phyloP scores from a whole-genome alignment of 768 basidiomycete genomes.

The Inosperma sp. region DNA sequence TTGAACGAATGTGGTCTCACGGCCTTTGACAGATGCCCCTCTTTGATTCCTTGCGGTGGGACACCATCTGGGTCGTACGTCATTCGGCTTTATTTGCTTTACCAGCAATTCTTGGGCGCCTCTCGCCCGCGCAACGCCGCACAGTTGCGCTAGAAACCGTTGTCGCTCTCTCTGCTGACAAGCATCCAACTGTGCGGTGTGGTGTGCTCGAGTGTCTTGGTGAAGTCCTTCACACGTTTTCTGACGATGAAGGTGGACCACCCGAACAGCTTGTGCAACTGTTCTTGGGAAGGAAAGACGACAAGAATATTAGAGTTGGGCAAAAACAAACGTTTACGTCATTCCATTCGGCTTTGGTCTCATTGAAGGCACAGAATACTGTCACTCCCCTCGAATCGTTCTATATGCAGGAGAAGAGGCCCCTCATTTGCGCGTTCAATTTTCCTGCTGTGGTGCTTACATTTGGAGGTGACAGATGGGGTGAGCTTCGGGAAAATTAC shows the following conservation, averaged over 20 bases:
- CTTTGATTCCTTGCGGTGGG: constrained; percentile 64
- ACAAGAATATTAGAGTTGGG: constrained; percentile 36
- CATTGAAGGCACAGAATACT: constrained; percentile 7
- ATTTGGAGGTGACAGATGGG: constrained; percentile 73
- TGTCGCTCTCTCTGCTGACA: constrained; percentile 57
- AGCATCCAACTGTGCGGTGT: constrained; percentile 61
- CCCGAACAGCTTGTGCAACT: constrained; percentile 70
- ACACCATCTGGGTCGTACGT: constrained; percentile 76
- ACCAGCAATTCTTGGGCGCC: constrained; percentile 69
- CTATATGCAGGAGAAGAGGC: constrained; percentile 63
- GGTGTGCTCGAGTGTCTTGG: constrained; percentile 85
- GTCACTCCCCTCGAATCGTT: constrained; percentile 37
- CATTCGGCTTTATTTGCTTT: constrained; percentile 84
- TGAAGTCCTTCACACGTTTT: constrained; percentile 83
- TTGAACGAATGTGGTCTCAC: background rate
- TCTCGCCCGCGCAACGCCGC: constrained; percentile 54
- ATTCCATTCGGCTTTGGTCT: constrained; percentile 10
- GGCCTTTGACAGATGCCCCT: constrained; percentile 60
- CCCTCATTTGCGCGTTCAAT: constrained; percentile 82
- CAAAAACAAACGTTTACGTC: constrained; percentile 25
- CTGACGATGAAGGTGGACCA: constrained; percentile 56
- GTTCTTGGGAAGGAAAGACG: constrained; percentile 63
- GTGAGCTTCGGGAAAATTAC: constrained; percentile 64
- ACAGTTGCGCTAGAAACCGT: constrained; percentile 64
- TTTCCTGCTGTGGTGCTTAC: constrained; percentile 88